Evolutionary conservation across 176 grass and related monocot species (phyloP), one percentile per base, ranked within the genome.

Genomic region (Musa itinerans): DNA sequence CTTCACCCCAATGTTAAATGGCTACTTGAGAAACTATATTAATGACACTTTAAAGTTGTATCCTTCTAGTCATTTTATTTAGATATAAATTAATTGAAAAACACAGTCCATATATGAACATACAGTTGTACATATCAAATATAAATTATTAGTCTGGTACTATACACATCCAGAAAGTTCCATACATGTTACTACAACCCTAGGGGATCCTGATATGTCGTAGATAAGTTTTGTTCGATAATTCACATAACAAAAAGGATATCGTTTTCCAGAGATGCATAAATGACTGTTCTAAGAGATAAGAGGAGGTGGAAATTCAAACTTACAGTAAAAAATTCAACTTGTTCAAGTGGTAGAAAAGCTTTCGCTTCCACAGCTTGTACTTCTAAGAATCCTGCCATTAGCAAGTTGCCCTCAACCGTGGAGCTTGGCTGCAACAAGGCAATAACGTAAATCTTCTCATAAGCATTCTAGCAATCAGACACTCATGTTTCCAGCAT

Each of bases 381-480:
- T 75, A 99, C 83, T 61, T 92, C 83, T 70, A 87, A 64, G 68
- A 91, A 85, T 78, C 91, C 91, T 10, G 84, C 83, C 54, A 99
- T 81, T 71, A 92, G 81, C 63, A 99, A 78, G 79, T 91, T 93
- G 75, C 83, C 88, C 78, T 99, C 83, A 1, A 99, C 61, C 22
- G 67, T 73, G 25, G 86, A 81, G 71, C 71, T 90, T 10, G 82
- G 73, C 90, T 99, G 74, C 24, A 72, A 57, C 17, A 43, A 16
- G 52, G n/a, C 26, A 70, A 74, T 2, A 8, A 14, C 53, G 29
- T 54, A 56, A 55, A 15, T 55, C 10, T 52, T 52, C 48, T 21
- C 15, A 8, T 16, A 52, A 72, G 16, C 16, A 8, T 73, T 24
- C 16, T 21, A 15, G 11, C 56, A 59, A 4, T 2, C 14, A 59